Percentiles rank a stretch among this genome's conserved stretches.
Evolutionary conservation across 768 basidiomycete genomes (phyloP).

Genomic region (Panellus pusillus): DNA sequence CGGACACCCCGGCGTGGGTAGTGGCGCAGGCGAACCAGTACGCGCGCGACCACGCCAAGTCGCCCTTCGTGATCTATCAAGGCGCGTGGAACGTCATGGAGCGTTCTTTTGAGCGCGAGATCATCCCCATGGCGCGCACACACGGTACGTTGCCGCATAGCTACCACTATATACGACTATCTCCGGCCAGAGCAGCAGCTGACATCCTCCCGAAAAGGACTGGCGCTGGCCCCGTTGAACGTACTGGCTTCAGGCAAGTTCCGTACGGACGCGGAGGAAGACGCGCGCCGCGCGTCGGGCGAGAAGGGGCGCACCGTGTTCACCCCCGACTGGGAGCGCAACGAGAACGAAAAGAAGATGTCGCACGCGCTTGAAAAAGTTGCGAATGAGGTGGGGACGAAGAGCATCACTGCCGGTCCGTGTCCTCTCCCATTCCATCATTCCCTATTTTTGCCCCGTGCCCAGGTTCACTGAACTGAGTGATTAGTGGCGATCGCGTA

Average conservation of each 20-base stretch:
- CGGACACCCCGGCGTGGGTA: neutral
- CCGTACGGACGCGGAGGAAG: too few relatives aligned
- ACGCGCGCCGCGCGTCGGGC: neutral
- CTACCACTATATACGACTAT: too few relatives aligned
- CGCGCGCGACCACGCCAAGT: too few relatives aligned
- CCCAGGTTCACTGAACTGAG: too few relatives aligned
- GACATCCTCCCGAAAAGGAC: neutral
- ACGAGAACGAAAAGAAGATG: conserved; percentile 41
- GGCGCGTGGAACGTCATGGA: neutral
- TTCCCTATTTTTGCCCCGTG: too few relatives aligned
- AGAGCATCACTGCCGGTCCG: conserved; percentile 46
- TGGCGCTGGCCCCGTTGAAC: neutral
- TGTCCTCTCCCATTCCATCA: too few relatives aligned
- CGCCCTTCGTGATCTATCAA: neutral
- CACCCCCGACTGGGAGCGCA: conserved; percentile 45
- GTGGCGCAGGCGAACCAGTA: neutral
- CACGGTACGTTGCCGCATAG: too few relatives aligned
- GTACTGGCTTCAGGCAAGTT: conserved; percentile 23
- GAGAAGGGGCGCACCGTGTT: conserved; percentile 40
- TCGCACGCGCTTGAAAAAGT: too few relatives aligned
- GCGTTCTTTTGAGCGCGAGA: too few relatives aligned
- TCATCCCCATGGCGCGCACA: too few relatives aligned
- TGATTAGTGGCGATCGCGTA: conserved; percentile 58
- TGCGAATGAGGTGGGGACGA: too few relatives aligned
- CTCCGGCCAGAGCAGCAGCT: too few relatives aligned